phyloP scores from a whole-genome alignment of 1,139 yeast species.

The Scheffersomyces lignicola region DNA sequence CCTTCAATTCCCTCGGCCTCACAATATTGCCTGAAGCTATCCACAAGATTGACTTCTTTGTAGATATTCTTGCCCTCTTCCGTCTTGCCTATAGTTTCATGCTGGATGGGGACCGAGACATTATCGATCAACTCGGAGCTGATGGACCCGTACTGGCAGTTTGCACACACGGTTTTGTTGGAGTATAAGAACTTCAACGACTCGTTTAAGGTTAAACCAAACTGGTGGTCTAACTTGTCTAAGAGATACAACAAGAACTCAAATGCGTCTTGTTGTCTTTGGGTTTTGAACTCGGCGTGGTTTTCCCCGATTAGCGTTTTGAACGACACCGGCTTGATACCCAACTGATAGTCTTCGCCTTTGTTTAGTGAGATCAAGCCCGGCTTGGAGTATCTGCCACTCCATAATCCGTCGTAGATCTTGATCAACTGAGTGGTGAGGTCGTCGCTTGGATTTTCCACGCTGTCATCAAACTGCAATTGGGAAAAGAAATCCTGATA shows the following conservation, averaged over 20 bases:
- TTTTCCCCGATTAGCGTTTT: slow-evolving; percentile 74
- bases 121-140: slow-evolving; percentile 63
- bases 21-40: slow-evolving; percentile 49
- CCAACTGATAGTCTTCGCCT: slow-evolving; percentile 63
- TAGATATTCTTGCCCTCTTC: slow-evolving; percentile 48
- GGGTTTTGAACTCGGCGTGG: slow-evolving; percentile 81
- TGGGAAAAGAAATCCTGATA: slow-evolving; percentile 41
- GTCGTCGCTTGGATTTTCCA: slow-evolving; percentile 60
- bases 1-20: slow-evolving; percentile 60
- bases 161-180: slow-evolving; percentile 62
- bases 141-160: slow-evolving; percentile 63
- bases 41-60: slow-evolving; percentile 50
- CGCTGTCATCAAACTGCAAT: slow-evolving; percentile 18
- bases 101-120: slow-evolving; percentile 60
- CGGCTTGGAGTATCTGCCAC: slow-evolving; percentile 72
- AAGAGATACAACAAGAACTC: slow-evolving; percentile 76
- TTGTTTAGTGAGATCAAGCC: slow-evolving; percentile 26
- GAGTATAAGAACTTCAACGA: slow-evolving; percentile 65
- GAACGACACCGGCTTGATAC: slow-evolving; percentile 75
- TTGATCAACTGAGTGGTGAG: slow-evolving; percentile 73
- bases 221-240: slow-evolving; percentile 61
- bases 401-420: slow-evolving; percentile 72
- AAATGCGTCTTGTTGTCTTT: slow-evolving; percentile 92
- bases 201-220: slow-evolving; percentile 43
- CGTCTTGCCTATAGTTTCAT: slow-evolving; percentile 35